Evolutionary conservation across 805 yeast species (phyloP).

Genomic region (Dipodascopsis tothii): DNA sequence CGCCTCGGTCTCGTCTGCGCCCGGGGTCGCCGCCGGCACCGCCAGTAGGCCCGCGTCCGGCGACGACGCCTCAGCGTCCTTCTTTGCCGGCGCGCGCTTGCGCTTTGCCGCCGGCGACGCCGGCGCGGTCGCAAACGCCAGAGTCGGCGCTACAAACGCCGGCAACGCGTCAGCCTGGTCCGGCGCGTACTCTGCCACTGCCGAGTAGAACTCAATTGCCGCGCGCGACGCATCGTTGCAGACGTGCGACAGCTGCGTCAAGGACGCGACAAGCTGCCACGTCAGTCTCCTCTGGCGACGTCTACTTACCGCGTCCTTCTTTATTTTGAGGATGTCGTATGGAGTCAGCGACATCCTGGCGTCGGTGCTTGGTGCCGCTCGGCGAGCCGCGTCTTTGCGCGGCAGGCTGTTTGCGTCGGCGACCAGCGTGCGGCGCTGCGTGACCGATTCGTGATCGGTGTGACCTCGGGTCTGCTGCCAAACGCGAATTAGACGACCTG

Average conservation of each 20-base stretch:
- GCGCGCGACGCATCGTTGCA: constrained; percentile 21
- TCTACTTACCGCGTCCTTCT: constrained; percentile 33
- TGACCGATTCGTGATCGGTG: too few species aligned
- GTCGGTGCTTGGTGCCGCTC: too few species aligned
- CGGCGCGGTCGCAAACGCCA: constrained; percentile 19
- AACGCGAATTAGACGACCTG: too few species aligned
- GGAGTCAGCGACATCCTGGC: too few species aligned
- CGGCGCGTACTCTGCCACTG: constrained; percentile 29
- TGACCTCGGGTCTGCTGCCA: too few species aligned
- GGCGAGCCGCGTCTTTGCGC: too few species aligned
- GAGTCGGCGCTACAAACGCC: constrained; percentile 11
- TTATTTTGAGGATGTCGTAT: constrained; percentile 26
- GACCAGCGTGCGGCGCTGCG: too few species aligned
- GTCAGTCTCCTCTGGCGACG: background rate
- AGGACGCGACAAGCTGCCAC: constrained; percentile 21
- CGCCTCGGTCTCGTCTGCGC: constrained; percentile 4
- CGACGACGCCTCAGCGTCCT: constrained; percentile 2
- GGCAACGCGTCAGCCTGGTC: constrained; percentile 28
- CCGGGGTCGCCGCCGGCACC: constrained; percentile 6
- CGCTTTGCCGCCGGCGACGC: constrained; percentile 24
- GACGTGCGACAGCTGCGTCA: constrained; percentile 19
- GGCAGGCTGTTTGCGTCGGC: too few species aligned
- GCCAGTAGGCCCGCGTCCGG: constrained; percentile 6
- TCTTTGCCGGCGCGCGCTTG: constrained; percentile 6
- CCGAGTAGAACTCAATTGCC: constrained; percentile 17